Evolutionary conservation across 495 filamentous ascomycete genomes (phyloP).

Genomic region (Neurospora pannonica): DNA sequence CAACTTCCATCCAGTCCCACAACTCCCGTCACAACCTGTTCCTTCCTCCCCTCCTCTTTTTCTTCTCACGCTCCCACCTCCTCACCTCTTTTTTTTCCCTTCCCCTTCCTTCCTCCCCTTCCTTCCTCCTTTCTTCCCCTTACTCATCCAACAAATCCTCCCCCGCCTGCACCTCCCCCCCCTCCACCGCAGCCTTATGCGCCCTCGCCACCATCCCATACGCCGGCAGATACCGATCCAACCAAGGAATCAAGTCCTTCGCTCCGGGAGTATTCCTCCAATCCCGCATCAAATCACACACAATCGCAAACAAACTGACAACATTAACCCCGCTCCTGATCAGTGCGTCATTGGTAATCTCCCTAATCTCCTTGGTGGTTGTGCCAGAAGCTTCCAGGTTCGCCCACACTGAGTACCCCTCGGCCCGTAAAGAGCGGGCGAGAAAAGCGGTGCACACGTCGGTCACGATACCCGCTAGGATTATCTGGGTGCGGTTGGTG

Average conservation of each 20-base stretch:
- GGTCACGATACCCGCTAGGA: conserved; percentile 65
- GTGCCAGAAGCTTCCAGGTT: conserved; percentile 62
- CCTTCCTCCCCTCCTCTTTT: background rate
- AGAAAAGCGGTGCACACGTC: conserved; percentile 74
- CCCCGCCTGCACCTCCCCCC: conserved; percentile 36
- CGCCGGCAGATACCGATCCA: conserved; percentile 48
- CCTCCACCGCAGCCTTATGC: conserved; percentile 32
- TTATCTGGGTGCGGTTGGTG: conserved; percentile 59
- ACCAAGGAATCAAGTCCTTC: conserved; percentile 49
- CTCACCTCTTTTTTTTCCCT: background rate
- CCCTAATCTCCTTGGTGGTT: conserved; percentile 18
- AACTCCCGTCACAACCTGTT: background rate
- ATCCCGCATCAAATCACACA: conserved; percentile 68
- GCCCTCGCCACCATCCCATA: conserved; percentile 38
- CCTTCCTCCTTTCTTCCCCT: background rate
- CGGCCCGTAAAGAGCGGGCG: conserved; percentile 58
- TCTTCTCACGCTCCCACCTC: background rate
- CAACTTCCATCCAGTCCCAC: background rate
- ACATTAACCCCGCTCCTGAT: conserved; percentile 55
- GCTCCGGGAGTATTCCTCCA: conserved; percentile 64
- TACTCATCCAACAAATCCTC: conserved; percentile 26
- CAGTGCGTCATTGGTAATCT: conserved; percentile 59
- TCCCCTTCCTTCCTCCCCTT: background rate
- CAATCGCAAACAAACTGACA: conserved; percentile 56
- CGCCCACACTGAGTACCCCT: conserved; percentile 68